phyloP scores from a whole-genome alignment of 2,329 filamentous ascomycete genomes.

The Domatiomyces catenatus region DNA sequence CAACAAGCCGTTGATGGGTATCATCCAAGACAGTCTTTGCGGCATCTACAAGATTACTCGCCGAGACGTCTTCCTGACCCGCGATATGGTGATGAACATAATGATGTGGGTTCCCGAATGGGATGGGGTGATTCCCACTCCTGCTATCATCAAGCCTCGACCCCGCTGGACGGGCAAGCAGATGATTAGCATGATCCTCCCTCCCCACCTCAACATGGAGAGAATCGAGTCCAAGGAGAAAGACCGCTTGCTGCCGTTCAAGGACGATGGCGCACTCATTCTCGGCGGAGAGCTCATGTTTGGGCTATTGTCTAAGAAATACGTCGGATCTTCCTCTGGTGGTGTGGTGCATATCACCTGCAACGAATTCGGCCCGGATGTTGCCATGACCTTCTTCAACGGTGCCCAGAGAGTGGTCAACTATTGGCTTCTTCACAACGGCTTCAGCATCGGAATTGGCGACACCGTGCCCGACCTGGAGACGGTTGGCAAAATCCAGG shows the following conservation, averaged over 20 bases:
- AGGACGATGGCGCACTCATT: constrained; percentile 67
- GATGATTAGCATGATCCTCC: constrained; percentile 84
- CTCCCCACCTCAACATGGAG: constrained; percentile 65
- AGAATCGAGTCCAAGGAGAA: constrained; percentile 45
- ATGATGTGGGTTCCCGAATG: constrained; percentile 96
- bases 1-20: constrained; percentile 97
- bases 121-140: constrained; percentile 86
- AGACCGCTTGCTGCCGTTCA: constrained; percentile 43
- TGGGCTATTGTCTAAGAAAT: constrained; percentile 84
- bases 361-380: constrained; percentile 78
- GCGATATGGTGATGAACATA: constrained; percentile 88
- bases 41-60: constrained; percentile 95
- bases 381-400: constrained; percentile 89
- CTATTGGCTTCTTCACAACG: constrained; percentile 92
- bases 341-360: constrained; percentile 92
- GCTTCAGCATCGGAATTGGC: constrained; percentile 95
- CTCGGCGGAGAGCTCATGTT: constrained; percentile 80
- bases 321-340: constrained; percentile 72
- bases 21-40: constrained; percentile 92
- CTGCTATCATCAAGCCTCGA: constrained; percentile 82
- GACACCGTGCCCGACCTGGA: constrained; percentile 83
- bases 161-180: constrained; percentile 98
- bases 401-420: constrained; percentile 87
- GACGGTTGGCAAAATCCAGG: constrained; percentile 73
- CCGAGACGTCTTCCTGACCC: constrained; percentile 77